Evolutionary conservation across 495 filamentous ascomycete species (phyloP), one percentile per base, ranked within the genome.

Genomic region (Staphylotrichum tortipilum): DNA sequence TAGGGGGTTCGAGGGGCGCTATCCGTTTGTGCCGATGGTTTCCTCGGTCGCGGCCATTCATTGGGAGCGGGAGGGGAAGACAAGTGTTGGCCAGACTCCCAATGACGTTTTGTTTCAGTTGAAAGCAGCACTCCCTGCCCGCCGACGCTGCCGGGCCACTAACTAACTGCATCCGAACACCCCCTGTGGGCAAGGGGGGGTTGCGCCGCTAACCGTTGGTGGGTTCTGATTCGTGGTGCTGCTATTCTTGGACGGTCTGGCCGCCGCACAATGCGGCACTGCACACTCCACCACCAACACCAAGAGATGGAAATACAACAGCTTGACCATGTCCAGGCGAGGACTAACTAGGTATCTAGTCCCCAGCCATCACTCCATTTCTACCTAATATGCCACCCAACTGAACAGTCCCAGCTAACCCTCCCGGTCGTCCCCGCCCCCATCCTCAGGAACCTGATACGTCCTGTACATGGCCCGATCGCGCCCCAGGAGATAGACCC

Each of bases 401-500:
- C n/a, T n/a, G n/a, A 28, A 10, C 6, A 1, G 10, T 28, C 26
- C 6, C 26, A 7, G 26, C 10, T 28, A 28, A 28, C 26, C 2
- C 7, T 43, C 12, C 12, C 26, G 28, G 6, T 17, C 8, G 8
- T 15, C 26, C 2, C 21, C 18, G 4, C 21, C 30, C 55, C 42
- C 57, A 18, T 53, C 53, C 14, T 55, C 47, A 2, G 73, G 70
- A 5, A 74, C 52, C 10, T 61, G 59, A 51, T 68, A 74, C 0
- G 70, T 65, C 49, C 61, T 70, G 43, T 73, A 74, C 12, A 64
- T 60, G 21, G 64, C 50, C 42, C 59, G 62, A 44, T 76, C 70
- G 17, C 55, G 64, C 9, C 72, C 68, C 6, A 79, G 48, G 3
- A 80, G 41, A 42, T 73, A 72, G 8, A 78, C 57, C 37, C 72